Base-by-base conservation (phyloP, 345 rosid species). In the Lepidium africanum region DNA sequence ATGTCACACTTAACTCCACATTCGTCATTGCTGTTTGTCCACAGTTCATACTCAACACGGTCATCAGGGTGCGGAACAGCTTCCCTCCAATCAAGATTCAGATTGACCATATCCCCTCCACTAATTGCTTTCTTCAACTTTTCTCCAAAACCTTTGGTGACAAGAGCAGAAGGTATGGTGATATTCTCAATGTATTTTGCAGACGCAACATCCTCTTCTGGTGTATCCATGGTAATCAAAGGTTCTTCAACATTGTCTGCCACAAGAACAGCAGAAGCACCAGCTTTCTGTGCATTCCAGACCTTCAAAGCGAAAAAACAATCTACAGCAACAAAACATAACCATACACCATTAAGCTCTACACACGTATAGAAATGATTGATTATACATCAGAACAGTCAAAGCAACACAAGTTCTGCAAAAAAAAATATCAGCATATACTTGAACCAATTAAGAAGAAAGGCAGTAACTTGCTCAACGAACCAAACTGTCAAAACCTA, bases 71-170 rank as follows among this genome's bases (percentile, higher is more conserved):
- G 97, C 0, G 98, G 97, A 65, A 93, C 97, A 11, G 96, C 97
- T 79, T 93, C 98, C 78, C 97, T 81, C 99, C 99, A 94, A 68
- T 94, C 99, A 67, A 94, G 99, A 36, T 91, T 94, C 74, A 94
- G 87, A 78, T 84, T 89, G 54, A 94, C 92, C 93, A 94, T 91
- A 62, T 91, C 86, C 0, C 90, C 96, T 48, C 74, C 81, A 30
- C 75, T 77, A 50, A 86, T 32, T 7, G 95, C 82, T 73, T 86
- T 86, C 85, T 91, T 94, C n/a, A 94, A 48, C 52, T 78, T 81
- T 48, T 87, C 96, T 50, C 89, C 88, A 42, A 94, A 89, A 52
- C 50, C 73, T 67, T 91, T 91, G 35, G 85, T 89, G 45, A 94
- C 86, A 47, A 94, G 93, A 45, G 99, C 97, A 62, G 99, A 91